Base-by-base conservation (phyloP, 768 basidiomycete species). In the Naganishia friedmannii region DNA sequence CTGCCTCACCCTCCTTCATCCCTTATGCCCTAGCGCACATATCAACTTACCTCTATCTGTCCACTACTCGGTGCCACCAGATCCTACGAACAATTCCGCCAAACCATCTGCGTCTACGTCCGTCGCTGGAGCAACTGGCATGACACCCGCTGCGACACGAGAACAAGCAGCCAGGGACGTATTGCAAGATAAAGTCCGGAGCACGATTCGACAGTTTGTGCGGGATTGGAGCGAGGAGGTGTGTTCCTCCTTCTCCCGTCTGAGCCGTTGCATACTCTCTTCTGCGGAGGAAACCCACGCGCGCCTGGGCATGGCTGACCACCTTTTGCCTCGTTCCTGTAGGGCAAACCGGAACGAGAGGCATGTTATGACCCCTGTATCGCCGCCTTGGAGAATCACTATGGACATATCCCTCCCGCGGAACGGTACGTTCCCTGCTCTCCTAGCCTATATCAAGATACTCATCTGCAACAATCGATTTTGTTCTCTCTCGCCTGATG, bases 151-250 rank as follows among this genome's bases (percentile, higher is more conserved):
- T 8, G 51, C 53, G 19, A 29, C 66, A 21, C 42, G 54, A 6
- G 48, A 23, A n/a, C 55, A 51, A 54, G 39, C 21, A 26, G 17
- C 26, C 42, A 56, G 53, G 31, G 75, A 80, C 69, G 32, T 69
- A 13, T 55, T 74, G 8, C 77, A 92, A 87, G 92, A 96, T 78
- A 94, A 95, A 77, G 83, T 98, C 48, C 83, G 93, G 69, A 93
- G 92, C 76, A 95, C 93, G 0, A 81, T 97, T 46, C 92, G 95
- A 77, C 93, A 95, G 75, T 89, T 95, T 65, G 93, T 93, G 12
- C 85, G 93, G 15, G 93, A 98, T 77, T 98, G 94, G 93, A 91
- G 90, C 70, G 85, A 84, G 73, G 89, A 92, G 83, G 91, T 92
- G 48, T 53, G 82, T 74, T 0, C 23, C 55, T 34, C 13, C 54